Evolutionary conservation across 1,139 yeast genomes (phyloP), one percentile per base, ranked within the genome.

Genomic region (Taphrina deformans): DNA sequence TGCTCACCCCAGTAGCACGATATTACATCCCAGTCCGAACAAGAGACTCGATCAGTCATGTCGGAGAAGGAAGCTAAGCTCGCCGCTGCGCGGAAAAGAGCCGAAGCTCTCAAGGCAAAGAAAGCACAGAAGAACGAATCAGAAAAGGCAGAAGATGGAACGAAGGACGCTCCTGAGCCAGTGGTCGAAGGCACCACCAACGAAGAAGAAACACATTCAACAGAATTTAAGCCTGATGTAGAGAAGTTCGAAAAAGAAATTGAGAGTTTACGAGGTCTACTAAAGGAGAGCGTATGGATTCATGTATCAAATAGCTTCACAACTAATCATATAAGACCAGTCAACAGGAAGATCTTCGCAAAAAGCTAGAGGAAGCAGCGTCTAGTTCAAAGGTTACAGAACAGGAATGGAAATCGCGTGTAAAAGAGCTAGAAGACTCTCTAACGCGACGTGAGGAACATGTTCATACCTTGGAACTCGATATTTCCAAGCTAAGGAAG

Each of bases 61-160:
- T 53, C 58, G 18, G 60, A 61, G n/a, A 61, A 61, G 53, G 59
- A 61, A 38, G 65, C 52, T 18, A 61, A 61, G 46, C 53, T 61
- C 6, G 65, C 65, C 7, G 65, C 65, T 9, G 65, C 65, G 9
- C 29, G 56, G 16, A 61, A 61, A 48, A 40, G 59, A 38, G 65
- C 59, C 18, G 59, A 41, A 27, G 59, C 48, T 1, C 29, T 61
- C 9, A 53, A 61, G 31, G 65, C 52, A 10, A 52, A 51, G 53
- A 45, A 55, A n/a, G 61, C 51, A n/a, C 26, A 26, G 27, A 41
- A 55, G 52, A 35, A 18, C n/a, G 52, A 44, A 14, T 3, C 51
- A 12, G 61, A 27, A 31, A 29, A 41, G 41, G 18, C 44, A 44
- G 50, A 38, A 38, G 50, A 40, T n/a, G 27, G n/a, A 4, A 3